These are phyloP conservation scores for Venturia oleaginea DNA, from an alignment of 2,329 filamentous ascomycete genomes.

Conservation along the genomic window DNA sequence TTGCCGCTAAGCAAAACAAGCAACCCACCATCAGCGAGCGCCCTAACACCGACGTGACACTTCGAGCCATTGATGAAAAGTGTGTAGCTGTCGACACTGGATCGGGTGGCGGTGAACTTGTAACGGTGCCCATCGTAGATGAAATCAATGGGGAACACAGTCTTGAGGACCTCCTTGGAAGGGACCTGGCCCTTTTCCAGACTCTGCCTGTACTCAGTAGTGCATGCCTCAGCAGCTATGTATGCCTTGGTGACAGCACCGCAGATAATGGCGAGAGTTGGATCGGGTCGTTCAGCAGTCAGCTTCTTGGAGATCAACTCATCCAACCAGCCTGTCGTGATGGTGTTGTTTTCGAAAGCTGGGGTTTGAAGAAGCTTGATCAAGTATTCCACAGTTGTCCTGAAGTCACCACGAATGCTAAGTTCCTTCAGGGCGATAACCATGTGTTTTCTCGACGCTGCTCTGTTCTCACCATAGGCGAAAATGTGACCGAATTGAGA, in stretches of 20 bases:
- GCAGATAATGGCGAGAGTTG: constrained; percentile 87
- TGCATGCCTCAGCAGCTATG: constrained; percentile 81
- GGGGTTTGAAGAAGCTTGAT: constrained; percentile 98
- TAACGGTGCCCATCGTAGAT: constrained; percentile 96
- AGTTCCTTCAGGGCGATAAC: constrained; percentile 96
- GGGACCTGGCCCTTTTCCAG: constrained; percentile 97
- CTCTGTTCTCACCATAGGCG: constrained; percentile 94
- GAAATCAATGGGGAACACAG: constrained; percentile 94
- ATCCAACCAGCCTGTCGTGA: constrained; percentile 97
- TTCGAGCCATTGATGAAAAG: constrained; percentile 99
- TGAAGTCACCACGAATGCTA: constrained; percentile 98
- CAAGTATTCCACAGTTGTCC: constrained; percentile 95
- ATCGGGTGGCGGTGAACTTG: constrained; percentile 95
- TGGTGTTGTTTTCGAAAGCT: constrained; percentile 97
- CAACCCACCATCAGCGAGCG: constrained; percentile 87
- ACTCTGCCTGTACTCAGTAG: constrained; percentile 76
- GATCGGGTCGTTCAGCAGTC: constrained; percentile 89
- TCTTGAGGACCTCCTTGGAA: constrained; percentile 93
- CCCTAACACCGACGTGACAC: constrained; percentile 84
- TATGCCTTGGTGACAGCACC: constrained; percentile 94
- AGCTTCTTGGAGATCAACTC: constrained; percentile 97
- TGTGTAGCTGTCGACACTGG: constrained; percentile 88
- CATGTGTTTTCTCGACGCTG: constrained; percentile 97
- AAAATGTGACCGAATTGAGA: constrained; percentile 99
- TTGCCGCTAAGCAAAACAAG: constrained; percentile 83